Evolutionary conservation across 148 eudicot species (phyloP), one percentile per base, ranked within the genome.

Genomic region (Arctostaphylos glauca): DNA sequence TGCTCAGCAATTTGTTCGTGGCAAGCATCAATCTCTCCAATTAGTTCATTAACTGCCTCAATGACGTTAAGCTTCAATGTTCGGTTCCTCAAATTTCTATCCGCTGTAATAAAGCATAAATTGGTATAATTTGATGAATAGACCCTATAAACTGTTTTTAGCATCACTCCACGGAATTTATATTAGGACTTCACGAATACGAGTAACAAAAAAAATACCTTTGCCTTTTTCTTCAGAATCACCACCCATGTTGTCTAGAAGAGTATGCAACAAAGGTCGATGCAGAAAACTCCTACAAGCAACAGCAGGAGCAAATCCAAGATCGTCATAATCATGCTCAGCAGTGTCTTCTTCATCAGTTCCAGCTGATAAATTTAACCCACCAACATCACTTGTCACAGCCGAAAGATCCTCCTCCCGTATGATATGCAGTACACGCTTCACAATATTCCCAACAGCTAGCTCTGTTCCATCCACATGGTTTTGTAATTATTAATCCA

Each of bases 1-100:
- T 94, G 97, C 86, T 94, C 99, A 54, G 99, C 98, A 86, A 96
- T 96, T 85, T 90, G 95, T 73, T 94, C 98, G 86, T 96, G 99
- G 88, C 98, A 96, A 87, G 93, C 89, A 56, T 90, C 77, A 84
- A 96, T 92, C 81, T 96, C 99, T 86, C 91, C 94, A 87, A 96
- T 93, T 31, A 96, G 98, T 77, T 93, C 98, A 88, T 96, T 96
- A 73, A 96, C 94, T 14, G 94, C 94, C 91, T 94, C 97, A 83
- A 96, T 94, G 6, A 96, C 94, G 81, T 96, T 91, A 89, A 92
- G 99, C 88, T 96, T 96, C 81, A 96, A 91, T 85, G 90, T 96
- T 78, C 93, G 87, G 60, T 88, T 89, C 81, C 85, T 79, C 15
- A 94, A 90, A 82, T 79, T 93, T 87, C 85, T 96, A 83, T 96